phyloP scores from a whole-genome alignment of 306 rosid species.

The Dicorynia guianensis region DNA sequence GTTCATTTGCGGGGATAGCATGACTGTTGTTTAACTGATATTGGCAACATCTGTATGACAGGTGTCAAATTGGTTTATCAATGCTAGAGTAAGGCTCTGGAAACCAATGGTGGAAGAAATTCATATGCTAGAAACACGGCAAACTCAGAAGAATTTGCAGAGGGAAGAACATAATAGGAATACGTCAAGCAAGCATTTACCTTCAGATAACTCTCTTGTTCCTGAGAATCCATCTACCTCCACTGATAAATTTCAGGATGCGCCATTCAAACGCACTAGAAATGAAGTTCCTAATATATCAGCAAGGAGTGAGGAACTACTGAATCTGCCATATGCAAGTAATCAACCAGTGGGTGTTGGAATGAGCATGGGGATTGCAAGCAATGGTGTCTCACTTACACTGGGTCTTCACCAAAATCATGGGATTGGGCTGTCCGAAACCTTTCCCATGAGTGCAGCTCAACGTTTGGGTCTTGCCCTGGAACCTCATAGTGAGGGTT shows the following conservation, averaged over 20 bases:
- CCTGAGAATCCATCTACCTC: conserved; percentile 66
- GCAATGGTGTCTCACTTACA: conserved; percentile 73
- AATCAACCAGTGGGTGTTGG: conserved; percentile 60
- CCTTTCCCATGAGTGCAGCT: conserved; percentile 72
- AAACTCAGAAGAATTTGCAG: conserved; percentile 56
- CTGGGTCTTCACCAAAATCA: conserved; percentile 90
- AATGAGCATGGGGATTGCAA: conserved; percentile 54
- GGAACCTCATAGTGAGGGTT: conserved; percentile 60
- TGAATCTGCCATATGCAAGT: conserved; percentile 52
- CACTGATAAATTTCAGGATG: conserved; percentile 46
- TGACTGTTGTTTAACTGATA: conserved; percentile 12
- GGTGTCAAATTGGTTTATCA: conserved; percentile 97
- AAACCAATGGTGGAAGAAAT: conserved; percentile 98
- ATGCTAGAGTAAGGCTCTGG: conserved; percentile 96
- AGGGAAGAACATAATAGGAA: conserved; percentile 50
- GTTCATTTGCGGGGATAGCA: no score
- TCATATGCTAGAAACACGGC: conserved; percentile 76
- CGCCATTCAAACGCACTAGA: conserved; percentile 45
- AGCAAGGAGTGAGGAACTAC: conserved; percentile 46
- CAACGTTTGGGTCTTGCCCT: conserved; percentile 69
- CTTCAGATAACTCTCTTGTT: conserved; percentile 51
- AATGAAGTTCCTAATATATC: conserved; percentile 51
- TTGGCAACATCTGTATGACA: conserved; percentile 22
- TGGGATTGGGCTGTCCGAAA: conserved; percentile 68
- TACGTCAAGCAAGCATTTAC: conserved; percentile 52